These are phyloP conservation scores for Phyllosticta paracitricarpa DNA, from an alignment of 2,329 filamentous ascomycete species.

Conservation along the genomic window DNA sequence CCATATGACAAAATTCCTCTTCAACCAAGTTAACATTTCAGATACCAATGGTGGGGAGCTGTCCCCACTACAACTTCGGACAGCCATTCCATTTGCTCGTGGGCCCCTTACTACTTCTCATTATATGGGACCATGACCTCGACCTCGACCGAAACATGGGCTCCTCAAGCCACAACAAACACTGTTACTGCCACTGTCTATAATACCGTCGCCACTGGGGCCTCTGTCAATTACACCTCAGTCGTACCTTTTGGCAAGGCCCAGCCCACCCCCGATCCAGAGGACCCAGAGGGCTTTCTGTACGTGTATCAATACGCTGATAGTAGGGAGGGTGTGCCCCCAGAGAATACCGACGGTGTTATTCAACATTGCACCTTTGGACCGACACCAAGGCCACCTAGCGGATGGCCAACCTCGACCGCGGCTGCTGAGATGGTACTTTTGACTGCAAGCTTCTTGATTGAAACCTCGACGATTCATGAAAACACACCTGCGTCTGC, in stretches of 20 bases:
- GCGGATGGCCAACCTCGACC: too few species aligned
- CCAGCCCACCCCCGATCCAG: not conserved
- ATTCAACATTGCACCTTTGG: not conserved
- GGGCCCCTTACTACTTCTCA: not conserved
- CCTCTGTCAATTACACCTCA: not conserved
- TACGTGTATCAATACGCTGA: not conserved
- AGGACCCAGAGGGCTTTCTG: not conserved
- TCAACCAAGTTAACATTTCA: not conserved
- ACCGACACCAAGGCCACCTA: not conserved
- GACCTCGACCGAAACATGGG: not conserved
- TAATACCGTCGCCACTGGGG: not conserved
- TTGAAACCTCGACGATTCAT: too few species aligned
- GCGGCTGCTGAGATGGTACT: not conserved
- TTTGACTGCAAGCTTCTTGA: too few species aligned
- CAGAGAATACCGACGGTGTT: not conserved
- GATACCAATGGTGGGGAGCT: not conserved
- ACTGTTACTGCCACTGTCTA: not conserved
- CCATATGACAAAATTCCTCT: not conserved
- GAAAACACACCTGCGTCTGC: too few species aligned
- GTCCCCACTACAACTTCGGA: not conserved
- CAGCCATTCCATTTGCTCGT: not conserved
- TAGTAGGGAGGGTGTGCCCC: not conserved
- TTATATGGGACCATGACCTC: not conserved
- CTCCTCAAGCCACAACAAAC: not conserved
- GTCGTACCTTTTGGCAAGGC: not conserved